A percentile compares a stretch with the other conserved stretches of the same genome.
Evolutionary conservation across 805 yeast genomes (phyloP).

Genomic region (Metschnikowia reukaufii): DNA sequence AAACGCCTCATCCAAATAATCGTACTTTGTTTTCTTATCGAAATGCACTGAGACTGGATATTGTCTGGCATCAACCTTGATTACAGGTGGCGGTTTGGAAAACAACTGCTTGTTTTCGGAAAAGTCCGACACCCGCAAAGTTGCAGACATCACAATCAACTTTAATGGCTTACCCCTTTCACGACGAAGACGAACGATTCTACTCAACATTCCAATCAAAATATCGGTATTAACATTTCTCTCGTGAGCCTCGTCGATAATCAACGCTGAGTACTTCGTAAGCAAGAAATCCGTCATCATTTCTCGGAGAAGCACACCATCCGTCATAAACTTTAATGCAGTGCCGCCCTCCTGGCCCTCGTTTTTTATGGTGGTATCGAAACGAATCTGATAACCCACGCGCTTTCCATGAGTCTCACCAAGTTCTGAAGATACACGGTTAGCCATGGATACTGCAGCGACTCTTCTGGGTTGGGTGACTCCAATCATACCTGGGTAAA

Average conservation of each 20-base stretch:
- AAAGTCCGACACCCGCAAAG: slow-evolving; percentile 89
- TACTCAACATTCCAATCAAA: slow-evolving; percentile 88
- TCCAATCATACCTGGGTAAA: slow-evolving; percentile 87
- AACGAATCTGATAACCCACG: slow-evolving; percentile 82
- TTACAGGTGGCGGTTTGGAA: slow-evolving; percentile 74
- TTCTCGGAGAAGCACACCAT: slow-evolving; percentile 90
- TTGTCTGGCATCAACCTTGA: slow-evolving; percentile 90
- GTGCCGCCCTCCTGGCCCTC: slow-evolving; percentile 52
- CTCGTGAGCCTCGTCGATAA: slow-evolving; percentile 98
- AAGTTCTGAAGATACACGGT: slow-evolving; percentile 72
- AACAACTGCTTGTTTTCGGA: slow-evolving; percentile 77
- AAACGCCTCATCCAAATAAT: slow-evolving; percentile 85
- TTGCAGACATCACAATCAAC: slow-evolving; percentile 94
- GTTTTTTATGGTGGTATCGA: slow-evolving; percentile 63
- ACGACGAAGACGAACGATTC: slow-evolving; percentile 72
- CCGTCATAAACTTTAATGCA: slow-evolving; percentile 86
- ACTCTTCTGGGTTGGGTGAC: slow-evolving; percentile 95
- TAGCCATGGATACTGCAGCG: slow-evolving; percentile 90
- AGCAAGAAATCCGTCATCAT: slow-evolving; percentile 86
- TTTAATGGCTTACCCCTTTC: slow-evolving; percentile 64
- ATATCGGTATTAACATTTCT: slow-evolving; percentile 95
- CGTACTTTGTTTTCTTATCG: slow-evolving; percentile 70
- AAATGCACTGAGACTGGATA: slow-evolving; percentile 92
- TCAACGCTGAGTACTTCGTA: slow-evolving; percentile 76
- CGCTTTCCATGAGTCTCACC: slow-evolving; percentile 61